Conservation (phyloP, 257 asterid species). For the Nicotiana benthamiana region DNA sequence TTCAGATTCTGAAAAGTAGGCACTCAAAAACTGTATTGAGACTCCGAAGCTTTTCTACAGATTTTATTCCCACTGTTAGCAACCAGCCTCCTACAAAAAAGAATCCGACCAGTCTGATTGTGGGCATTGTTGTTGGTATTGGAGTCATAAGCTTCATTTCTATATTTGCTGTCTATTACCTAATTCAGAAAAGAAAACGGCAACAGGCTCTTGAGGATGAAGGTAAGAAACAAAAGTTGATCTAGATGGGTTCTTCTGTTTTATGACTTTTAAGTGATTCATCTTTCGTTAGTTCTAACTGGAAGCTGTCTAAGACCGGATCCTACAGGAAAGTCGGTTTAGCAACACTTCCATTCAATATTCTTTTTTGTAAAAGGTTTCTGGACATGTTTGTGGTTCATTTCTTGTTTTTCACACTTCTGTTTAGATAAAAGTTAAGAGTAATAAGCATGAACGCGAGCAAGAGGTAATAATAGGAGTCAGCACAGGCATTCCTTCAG, state of each 20-base stretch:
- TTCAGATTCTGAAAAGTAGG: neutral
- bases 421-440: neutral
- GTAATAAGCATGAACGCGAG: neutral
- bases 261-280: neutral
- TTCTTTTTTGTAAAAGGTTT: neutral
- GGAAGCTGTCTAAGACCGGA: neutral
- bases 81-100: conserved; percentile 37
- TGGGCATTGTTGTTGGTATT: conserved; percentile 47
- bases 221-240: conserved; percentile 26
- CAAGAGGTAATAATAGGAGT: neutral
- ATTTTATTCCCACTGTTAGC: conserved; percentile 45
- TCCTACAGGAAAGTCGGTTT: neutral
- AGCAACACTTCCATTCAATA: neutral
- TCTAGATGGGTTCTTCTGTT: neutral
- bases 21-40: neutral
- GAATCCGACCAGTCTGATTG: conserved; percentile 46
- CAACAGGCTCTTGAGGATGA: conserved; percentile 35
- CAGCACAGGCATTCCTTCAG: neutral
- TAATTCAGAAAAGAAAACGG: conserved; percentile 35
- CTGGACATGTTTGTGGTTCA: neutral
- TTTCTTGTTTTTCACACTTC: neutral
- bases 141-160: conserved; percentile 30
- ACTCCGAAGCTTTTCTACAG: conserved; percentile 22
- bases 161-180: conserved; percentile 24
- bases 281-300: neutral